Evolutionary conservation across 805 yeast genomes (phyloP), one percentile per base, ranked within the genome.

Genomic region (Cyberlindnera meyerae): DNA sequence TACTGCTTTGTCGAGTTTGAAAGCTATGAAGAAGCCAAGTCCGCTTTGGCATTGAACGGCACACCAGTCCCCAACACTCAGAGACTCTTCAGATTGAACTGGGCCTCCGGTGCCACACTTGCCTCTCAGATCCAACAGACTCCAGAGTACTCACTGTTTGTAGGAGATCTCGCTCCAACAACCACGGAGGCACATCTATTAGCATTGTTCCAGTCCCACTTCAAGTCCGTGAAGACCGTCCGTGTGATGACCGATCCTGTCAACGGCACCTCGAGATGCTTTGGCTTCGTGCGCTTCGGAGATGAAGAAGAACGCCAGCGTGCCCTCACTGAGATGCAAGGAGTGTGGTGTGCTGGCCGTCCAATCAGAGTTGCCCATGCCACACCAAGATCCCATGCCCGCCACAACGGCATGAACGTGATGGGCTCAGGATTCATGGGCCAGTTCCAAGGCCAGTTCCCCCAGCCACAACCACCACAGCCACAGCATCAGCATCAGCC

Each of bases 201-300:
- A 33, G 77, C 85, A 17, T 65, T 83, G 34, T 83, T 83, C 57
- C 90, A 82, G 56, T 71, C 75, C 29, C 70, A 70, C 39, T 83
- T 73, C 60, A 64, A 65, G 34, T 73, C 85, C 8, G 81, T 83
- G 27, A 82, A 81, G 49, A 82, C 93, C 2, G 93, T 83, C 6
- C 65, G 93, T 42, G 90, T 83, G 9, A 83, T 83, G 90, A 82
- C 93, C 0, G 90, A 83, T 54, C 93, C 93, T 3, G 72, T 83
- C 6, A 72, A 82, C 11, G 89, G 89, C 0, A 73, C 80, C 20
- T 79, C 87, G 3, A 66, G 90, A 46, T 81, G 93, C 51, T 82
- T 82, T 60, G 93, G 93, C 0, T 83, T 83, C 60, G 88, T 83
- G 18, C 64, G 94, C 43, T 83, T 83, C 54, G 73, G 82, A 16